phyloP scores from a whole-genome alignment of 2,329 filamentous ascomycete genomes.

The Cladosporium phlei region DNA sequence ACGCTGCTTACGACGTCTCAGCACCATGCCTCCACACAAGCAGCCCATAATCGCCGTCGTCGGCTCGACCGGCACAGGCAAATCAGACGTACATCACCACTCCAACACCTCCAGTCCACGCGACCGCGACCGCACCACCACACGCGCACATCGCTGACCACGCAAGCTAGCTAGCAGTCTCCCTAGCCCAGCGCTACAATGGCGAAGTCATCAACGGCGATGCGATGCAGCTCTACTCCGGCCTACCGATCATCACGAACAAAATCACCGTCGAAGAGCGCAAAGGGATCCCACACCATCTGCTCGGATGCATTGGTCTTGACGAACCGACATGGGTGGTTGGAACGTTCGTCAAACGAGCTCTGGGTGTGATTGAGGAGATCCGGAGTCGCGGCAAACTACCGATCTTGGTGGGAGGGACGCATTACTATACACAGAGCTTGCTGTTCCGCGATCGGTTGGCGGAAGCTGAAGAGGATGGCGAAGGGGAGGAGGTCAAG shows the following conservation, averaged over 20 bases:
- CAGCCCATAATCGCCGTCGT: conserved; percentile 72
- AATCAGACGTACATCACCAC: conserved; percentile 66
- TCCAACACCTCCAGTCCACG: neutral
- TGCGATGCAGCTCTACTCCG: conserved; percentile 95
- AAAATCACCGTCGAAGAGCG: conserved; percentile 74
- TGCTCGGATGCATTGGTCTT: conserved; percentile 73
- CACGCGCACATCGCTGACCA: conserved; percentile 35
- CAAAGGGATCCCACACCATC: conserved; percentile 77
- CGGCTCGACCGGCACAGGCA: conserved; percentile 88
- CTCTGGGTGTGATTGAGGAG: conserved; percentile 64
- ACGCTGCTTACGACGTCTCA: neutral
- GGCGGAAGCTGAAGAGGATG: conserved; percentile 36
- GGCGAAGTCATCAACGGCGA: conserved; percentile 97
- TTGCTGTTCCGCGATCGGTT: conserved; percentile 75
- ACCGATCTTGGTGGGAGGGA: conserved; percentile 88
- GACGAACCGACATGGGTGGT: conserved; percentile 80
- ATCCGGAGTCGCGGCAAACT: conserved; percentile 74
- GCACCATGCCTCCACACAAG: conserved; percentile 9
- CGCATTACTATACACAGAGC: conserved; percentile 90
- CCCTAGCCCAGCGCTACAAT: conserved; percentile 74
- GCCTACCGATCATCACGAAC: conserved; percentile 91
- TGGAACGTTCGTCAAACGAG: conserved; percentile 67
- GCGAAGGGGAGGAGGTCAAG: neutral
- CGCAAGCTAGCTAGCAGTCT: conserved; percentile 70
- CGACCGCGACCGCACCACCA: too few relatives aligned